phyloP scores from a whole-genome alignment of 2,329 filamentous ascomycete species.

The Colletotrichum limetticola region DNA sequence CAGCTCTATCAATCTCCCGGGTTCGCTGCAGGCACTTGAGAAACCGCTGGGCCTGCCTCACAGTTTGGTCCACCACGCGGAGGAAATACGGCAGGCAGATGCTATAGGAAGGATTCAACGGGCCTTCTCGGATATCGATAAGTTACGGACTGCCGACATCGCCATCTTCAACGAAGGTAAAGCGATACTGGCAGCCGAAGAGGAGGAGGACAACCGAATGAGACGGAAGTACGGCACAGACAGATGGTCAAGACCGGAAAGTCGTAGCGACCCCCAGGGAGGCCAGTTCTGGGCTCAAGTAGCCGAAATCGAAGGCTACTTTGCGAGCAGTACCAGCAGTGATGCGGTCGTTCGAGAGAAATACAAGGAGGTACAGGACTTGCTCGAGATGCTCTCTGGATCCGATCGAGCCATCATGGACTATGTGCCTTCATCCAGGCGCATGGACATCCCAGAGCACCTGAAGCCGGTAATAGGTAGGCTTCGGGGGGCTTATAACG shows the following conservation, averaged over 20 bases:
- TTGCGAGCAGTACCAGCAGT: slow-evolving; percentile 71
- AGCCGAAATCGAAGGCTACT: slow-evolving; percentile 86
- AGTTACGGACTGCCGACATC: slow-evolving; percentile 83
- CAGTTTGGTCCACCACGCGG: slow-evolving; percentile 86
- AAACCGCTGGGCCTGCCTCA: slow-evolving; percentile 93
- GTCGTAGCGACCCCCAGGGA: slow-evolving; percentile 73
- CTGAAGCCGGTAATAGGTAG: slow-evolving; percentile 83
- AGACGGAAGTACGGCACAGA: slow-evolving; percentile 86
- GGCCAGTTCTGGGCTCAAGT: slow-evolving; percentile 79
- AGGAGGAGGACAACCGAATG: slow-evolving; percentile 82
- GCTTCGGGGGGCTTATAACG: slow-evolving; percentile 84
- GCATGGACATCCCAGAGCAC: slow-evolving; percentile 80
- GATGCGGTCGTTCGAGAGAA: slow-evolving; percentile 78
- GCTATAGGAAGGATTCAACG: slow-evolving; percentile 80
- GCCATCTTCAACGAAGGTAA: slow-evolving; percentile 86
- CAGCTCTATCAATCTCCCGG: slow-evolving; percentile 86
- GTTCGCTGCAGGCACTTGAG: slow-evolving; percentile 92
- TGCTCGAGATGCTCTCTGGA: slow-evolving; percentile 81
- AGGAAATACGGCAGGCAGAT: slow-evolving; percentile 92
- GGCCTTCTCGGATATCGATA: slow-evolving; percentile 89
- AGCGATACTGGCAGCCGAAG: slow-evolving; percentile 80
- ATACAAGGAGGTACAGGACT: slow-evolving; percentile 77
- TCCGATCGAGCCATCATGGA: slow-evolving; percentile 85
- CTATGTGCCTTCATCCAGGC: slow-evolving; percentile 87
- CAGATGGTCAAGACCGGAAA: slow-evolving; percentile 79